phyloP scores from a whole-genome alignment of 257 asterid genomes.

The Plectranthus barbatus region DNA sequence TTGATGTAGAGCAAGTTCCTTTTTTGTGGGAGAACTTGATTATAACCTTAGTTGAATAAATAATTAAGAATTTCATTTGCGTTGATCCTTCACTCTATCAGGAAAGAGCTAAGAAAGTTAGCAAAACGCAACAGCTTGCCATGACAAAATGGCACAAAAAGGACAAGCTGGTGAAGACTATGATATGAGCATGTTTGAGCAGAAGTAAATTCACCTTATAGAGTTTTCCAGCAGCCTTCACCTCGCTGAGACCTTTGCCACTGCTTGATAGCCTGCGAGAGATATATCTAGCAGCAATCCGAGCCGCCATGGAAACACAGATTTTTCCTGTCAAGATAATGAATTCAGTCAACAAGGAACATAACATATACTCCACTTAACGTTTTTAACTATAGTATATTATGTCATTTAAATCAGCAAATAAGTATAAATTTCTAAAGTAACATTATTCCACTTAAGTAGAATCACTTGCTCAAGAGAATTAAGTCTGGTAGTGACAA shows the following conservation, averaged over 20 bases:
- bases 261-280: slow-evolving; percentile 74
- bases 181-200: neutral
- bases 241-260: slow-evolving; percentile 77
- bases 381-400: neutral
- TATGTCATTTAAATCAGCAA: slow-evolving; percentile 6
- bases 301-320: slow-evolving; percentile 49
- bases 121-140: slow-evolving; percentile 3
- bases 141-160: neutral
- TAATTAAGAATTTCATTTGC: neutral
- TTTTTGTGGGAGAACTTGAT: neutral
- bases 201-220: slow-evolving; percentile 51
- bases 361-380: neutral
- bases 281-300: slow-evolving; percentile 56
- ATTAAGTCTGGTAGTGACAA: neutral
- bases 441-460: neutral
- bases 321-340: slow-evolving; percentile 25
- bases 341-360: neutral
- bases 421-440: neutral
- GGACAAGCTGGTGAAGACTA: neutral
- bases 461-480: neutral
- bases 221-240: slow-evolving; percentile 95
- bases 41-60: neutral
- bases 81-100: neutral
- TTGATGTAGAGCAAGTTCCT: neutral
- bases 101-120: neutral